Evolutionary conservation across 176 grass and related monocot genomes (phyloP).

Genomic region (Cenchrus americanus): DNA sequence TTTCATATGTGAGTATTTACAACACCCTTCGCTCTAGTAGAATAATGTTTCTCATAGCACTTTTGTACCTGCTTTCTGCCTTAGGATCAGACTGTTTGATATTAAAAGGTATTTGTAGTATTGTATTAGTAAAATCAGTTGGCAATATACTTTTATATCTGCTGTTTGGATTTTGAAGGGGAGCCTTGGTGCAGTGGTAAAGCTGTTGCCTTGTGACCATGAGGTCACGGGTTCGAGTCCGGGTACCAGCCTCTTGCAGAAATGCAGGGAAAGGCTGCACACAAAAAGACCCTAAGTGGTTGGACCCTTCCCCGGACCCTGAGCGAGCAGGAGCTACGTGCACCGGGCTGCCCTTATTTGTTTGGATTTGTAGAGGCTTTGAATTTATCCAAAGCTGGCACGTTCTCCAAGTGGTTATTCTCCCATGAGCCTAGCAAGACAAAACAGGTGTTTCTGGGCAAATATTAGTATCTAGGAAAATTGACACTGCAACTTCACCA

Average conservation of each 20-base stretch:
- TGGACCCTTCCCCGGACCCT: too few relatives aligned
- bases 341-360: too few relatives aligned
- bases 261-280: too few relatives aligned
- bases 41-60: background rate
- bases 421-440: background rate
- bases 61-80: background rate
- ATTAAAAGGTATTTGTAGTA: background rate
- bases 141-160: background rate
- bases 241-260: too few relatives aligned
- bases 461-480: background rate
- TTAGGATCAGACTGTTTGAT: background rate
- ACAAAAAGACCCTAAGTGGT: too few relatives aligned
- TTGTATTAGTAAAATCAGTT: background rate
- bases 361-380: background rate
- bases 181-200: too few relatives aligned
- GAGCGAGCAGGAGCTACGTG: too few relatives aligned
- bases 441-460: background rate
- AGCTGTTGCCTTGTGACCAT: too few relatives aligned
- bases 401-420: background rate
- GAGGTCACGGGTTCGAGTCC: too few relatives aligned
- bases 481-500: too few relatives aligned
- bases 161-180: slow-evolving; percentile 1
- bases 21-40: background rate
- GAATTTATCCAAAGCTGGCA: slow-evolving; percentile 1
- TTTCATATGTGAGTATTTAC: slow-evolving; percentile 94